Base-by-base conservation (phyloP, 352 stramenopile species). In the Thraustochytrium sp. region DNA sequence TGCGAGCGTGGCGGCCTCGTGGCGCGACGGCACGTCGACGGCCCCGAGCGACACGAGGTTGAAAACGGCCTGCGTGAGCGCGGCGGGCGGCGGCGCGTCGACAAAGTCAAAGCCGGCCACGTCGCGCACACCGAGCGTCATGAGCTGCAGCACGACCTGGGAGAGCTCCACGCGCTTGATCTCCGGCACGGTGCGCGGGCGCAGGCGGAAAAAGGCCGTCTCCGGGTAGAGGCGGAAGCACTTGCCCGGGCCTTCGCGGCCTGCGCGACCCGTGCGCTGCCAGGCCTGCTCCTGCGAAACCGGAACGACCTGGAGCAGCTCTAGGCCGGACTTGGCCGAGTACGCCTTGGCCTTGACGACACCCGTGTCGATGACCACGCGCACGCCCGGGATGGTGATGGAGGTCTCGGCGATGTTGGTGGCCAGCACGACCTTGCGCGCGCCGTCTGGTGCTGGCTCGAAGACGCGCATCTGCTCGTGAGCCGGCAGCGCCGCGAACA, bases 321-420 rank as follows among this genome's bases (percentile, higher is more conserved):
- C 92, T 88, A 96, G 95, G 36, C 91, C 92, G 53, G 89, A 94
- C 68, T 90, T 89, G 0, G 92, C 90, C 85, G 95, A 90, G 86
- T 95, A 96, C 5, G 93, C 90, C 8, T 96, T 89, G 0, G 92
- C 91, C 82, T 96, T 99, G 31, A 96, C 94, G 62, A 96, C 92
- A 3, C 97, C 97, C 38, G 89, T 93, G 89, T 99, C 97, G 72
- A 99, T 94, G 1, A 99, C 96, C 85, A 96, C 96, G 11, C 94
- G 89, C 31, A 98, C 94, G 76, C 98, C 97, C 37, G 97, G 97
- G 86, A 99, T 99, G 8, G 77, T 85, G 34, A 85, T 84, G 29
- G 77, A 85, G 16, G 77, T 85, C 29, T 85, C 77, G 21, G 77
- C 77, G n/a, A 85, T 85, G 29, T 85, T 85, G 65, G 77, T 85